phyloP scores from a whole-genome alignment of 441 rosid genomes.

The Aleurites moluccanus region DNA sequence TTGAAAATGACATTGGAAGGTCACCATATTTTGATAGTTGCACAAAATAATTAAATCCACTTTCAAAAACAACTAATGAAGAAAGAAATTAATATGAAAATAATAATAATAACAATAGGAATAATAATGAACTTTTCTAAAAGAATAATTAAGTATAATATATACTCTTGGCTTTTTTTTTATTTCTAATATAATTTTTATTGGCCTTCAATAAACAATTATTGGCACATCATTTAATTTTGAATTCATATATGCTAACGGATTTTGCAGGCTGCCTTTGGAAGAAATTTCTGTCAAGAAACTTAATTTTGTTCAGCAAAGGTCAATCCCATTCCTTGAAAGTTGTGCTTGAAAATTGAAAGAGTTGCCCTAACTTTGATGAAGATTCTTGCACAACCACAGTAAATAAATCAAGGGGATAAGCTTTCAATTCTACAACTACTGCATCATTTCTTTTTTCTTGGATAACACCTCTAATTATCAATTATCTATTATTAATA shows the following conservation, averaged over 20 bases:
- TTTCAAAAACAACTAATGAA: conserved; percentile 6
- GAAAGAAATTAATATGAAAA: no score
- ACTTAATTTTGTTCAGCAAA: neutral
- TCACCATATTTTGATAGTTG: conserved; percentile 1
- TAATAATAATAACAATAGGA: neutral
- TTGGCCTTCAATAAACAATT: neutral
- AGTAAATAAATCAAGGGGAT: no score
- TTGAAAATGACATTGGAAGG: conserved; percentile 23
- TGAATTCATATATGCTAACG: neutral
- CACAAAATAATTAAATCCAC: neutral
- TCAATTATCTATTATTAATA: no score
- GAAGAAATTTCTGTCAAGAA: neutral
- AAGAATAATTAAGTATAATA: neutral
- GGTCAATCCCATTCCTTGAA: neutral
- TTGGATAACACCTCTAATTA: no score
- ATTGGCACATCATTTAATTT: conserved; percentile 10
- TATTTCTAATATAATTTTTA: no score
- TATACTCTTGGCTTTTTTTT: neutral
- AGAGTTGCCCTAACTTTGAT: neutral
- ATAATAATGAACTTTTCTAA: neutral
- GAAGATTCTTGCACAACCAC: neutral
- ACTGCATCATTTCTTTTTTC: no score
- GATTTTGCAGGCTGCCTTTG: neutral
- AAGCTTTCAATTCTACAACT: no score
- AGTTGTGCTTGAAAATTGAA: conserved; percentile 3